Conservation (phyloP, 2,329 filamentous ascomycete genomes). For the Colletotrichum tabaci region DNA sequence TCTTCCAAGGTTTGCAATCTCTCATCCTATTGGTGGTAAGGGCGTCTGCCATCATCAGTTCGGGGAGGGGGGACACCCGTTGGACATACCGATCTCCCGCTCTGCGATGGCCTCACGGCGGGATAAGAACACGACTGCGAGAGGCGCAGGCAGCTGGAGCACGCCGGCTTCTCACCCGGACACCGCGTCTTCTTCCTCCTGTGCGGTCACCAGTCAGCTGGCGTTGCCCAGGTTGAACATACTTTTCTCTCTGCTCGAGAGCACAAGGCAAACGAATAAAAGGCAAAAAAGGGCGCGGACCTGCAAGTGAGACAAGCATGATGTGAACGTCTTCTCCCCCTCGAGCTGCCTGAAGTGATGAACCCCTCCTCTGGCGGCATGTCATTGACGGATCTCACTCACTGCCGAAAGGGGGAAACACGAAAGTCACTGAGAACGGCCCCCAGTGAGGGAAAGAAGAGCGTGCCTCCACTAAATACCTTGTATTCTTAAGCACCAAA, state of each 20-base stretch:
- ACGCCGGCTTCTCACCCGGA: constrained; percentile 66
- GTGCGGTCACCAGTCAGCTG: constrained; percentile 34
- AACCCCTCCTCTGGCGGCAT: constrained; percentile 53
- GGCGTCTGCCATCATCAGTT: not conserved
- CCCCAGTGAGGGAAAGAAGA: constrained; percentile 1
- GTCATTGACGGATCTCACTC: constrained; percentile 35
- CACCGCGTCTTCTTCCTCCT: constrained; percentile 67
- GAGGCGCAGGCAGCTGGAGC: constrained; percentile 65
- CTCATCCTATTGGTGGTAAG: constrained; percentile 57
- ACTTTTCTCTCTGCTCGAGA: too few species aligned
- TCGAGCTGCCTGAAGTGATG: constrained; percentile 45
- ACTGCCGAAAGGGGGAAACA: constrained; percentile 25
- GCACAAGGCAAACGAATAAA: not conserved
- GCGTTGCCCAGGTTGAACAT: not conserved
- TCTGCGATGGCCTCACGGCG: constrained; percentile 54
- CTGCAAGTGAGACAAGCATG: constrained; percentile 64
- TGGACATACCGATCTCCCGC: constrained; percentile 60
- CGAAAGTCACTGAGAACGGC: constrained; percentile 15
- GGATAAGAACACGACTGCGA: constrained; percentile 64
- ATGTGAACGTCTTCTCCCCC: constrained; percentile 57
- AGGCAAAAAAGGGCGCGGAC: constrained; percentile 49
- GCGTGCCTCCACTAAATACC: constrained; percentile 37
- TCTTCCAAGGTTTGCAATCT: constrained; percentile 66
- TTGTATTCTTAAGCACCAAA: not conserved
- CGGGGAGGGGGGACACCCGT: not conserved